phyloP scores from a whole-genome alignment of 768 basidiomycete genomes.

The Strobilomyces confusus region DNA sequence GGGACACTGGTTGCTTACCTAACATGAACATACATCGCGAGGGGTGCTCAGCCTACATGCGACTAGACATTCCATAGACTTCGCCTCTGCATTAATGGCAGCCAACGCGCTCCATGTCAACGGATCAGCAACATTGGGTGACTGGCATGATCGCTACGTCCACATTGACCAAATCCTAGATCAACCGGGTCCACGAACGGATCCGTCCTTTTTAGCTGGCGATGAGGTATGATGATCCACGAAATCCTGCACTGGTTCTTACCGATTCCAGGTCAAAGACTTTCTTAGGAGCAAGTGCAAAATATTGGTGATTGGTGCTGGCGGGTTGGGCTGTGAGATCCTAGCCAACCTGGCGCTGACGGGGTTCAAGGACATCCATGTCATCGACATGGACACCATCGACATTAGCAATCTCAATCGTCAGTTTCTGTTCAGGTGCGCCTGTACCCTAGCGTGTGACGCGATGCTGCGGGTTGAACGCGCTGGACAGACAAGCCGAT shows the following conservation, averaged over 20 bases:
- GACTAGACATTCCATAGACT: constrained; percentile 13
- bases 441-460: neutral
- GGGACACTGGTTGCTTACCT: constrained; percentile 25
- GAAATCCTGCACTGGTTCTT: neutral
- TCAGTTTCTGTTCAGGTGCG: constrained; percentile 94
- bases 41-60: too few relatives aligned
- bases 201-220: constrained; percentile 77
- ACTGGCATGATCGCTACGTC: constrained; percentile 65
- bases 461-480: neutral
- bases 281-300: constrained; percentile 84
- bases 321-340: constrained; percentile 96
- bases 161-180: constrained; percentile 87
- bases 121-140: constrained; percentile 34
- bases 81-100: constrained; percentile 21
- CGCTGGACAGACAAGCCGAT: constrained; percentile 63
- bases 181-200: constrained; percentile 84
- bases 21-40: constrained; percentile 9
- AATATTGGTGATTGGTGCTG: constrained; percentile 96
- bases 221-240: constrained; percentile 53
- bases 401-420: constrained; percentile 98
- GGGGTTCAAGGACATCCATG: constrained; percentile 97
- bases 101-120: constrained; percentile 27
- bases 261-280: constrained; percentile 63
- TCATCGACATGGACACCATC: constrained; percentile 99
- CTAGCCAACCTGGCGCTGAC: constrained; percentile 92